These are phyloP conservation scores for Triangularia setosa DNA, from an alignment of 2,329 filamentous ascomycete species.

Conservation along the genomic window DNA sequence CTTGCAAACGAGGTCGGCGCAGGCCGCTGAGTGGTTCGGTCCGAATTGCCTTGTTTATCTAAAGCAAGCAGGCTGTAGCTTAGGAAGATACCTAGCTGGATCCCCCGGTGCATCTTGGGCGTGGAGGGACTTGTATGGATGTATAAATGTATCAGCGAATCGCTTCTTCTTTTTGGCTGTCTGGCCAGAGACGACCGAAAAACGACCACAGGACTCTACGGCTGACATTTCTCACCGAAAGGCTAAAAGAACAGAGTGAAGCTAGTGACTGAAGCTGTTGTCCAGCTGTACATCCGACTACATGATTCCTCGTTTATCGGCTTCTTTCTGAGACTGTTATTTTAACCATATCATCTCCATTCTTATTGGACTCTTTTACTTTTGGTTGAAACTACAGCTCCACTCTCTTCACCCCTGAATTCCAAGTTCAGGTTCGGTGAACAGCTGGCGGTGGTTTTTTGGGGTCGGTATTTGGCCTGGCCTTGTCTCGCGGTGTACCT, in stretches of 20 bases:
- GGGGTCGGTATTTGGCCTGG: not conserved
- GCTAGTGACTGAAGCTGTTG: not conserved
- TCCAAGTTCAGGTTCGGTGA: not conserved
- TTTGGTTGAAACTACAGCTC: not conserved
- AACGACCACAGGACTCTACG: not conserved
- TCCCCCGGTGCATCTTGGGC: not conserved
- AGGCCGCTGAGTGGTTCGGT: slow-evolving; percentile 4
- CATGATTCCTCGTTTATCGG: not conserved
- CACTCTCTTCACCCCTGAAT: not conserved
- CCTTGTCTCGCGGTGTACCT: not conserved
- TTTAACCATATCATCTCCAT: not conserved
- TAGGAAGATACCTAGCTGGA: no score
- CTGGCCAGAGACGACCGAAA: not conserved
- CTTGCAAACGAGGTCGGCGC: not conserved
- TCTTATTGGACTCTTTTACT: not conserved
- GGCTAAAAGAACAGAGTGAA: not conserved
- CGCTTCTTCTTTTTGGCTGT: not conserved
- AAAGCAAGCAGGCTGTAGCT: not conserved
- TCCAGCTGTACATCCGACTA: not conserved
- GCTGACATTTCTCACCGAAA: not conserved
- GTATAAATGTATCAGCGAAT: not conserved
- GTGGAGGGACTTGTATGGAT: not conserved
- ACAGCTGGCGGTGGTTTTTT: not conserved
- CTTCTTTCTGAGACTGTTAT: not conserved
- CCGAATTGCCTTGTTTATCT: slow-evolving; percentile 4